These are phyloP conservation scores for Holtermannia corniformis DNA, from an alignment of 768 basidiomycete species.

Conservation along the genomic window DNA sequence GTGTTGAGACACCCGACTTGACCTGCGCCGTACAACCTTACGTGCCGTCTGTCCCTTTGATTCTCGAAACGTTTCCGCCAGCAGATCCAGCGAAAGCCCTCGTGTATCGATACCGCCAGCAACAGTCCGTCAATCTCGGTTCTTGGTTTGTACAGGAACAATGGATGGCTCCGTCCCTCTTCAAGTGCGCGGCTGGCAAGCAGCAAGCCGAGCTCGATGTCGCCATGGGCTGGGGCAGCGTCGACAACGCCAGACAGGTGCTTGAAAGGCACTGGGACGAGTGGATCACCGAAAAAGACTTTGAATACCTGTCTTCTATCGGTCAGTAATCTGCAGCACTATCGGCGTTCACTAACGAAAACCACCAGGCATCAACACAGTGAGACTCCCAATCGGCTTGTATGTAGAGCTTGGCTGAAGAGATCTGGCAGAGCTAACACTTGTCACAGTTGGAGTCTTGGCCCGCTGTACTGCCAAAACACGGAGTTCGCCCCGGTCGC, in stretches of 20 bases:
- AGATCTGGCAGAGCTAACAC: neutral
- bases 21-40: slow-evolving; percentile 19
- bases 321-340: slow-evolving; percentile 14
- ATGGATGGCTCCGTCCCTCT: slow-evolving; percentile 66
- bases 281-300: slow-evolving; percentile 37
- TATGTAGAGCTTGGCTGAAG: slow-evolving; percentile 8
- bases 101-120: slow-evolving; percentile 55
- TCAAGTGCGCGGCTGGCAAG: slow-evolving; percentile 50
- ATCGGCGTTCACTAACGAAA: neutral
- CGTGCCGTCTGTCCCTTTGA: slow-evolving; percentile 18
- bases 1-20: neutral
- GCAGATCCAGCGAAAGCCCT: slow-evolving; percentile 49
- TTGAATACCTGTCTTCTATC: slow-evolving; percentile 25
- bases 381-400: slow-evolving; percentile 35
- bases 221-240: slow-evolving; percentile 51
- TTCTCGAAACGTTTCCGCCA: slow-evolving; percentile 45
- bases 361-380: slow-evolving; percentile 30
- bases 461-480: slow-evolving; percentile 25
- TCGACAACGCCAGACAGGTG: slow-evolving; percentile 19
- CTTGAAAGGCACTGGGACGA: slow-evolving; percentile 37
- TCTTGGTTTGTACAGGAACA: slow-evolving; percentile 65
- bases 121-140: slow-evolving; percentile 57
- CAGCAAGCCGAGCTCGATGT: slow-evolving; percentile 56
- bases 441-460: slow-evolving; percentile 25
- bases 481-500: slow-evolving; percentile 31